These are phyloP conservation scores for Pulicaria dysenterica DNA, from an alignment of 129 eudicot species.

Conservation along the genomic window DNA sequence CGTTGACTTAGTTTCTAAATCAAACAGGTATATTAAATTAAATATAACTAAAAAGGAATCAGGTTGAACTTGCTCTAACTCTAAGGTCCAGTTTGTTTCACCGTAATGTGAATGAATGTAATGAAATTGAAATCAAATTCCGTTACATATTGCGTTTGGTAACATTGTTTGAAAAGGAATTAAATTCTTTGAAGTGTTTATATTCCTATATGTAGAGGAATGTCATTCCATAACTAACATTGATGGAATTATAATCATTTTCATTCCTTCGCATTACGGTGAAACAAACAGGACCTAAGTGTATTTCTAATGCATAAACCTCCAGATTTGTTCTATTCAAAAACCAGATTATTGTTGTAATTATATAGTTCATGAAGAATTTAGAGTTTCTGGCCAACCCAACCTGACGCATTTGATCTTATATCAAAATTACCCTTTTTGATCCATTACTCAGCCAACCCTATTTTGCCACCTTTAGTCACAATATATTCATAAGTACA, in stretches of 20 bases:
- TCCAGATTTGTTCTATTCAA: not conserved
- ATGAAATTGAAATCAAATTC: too few species aligned
- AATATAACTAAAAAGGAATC: not conserved
- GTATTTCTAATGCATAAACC: slow-evolving; percentile 6
- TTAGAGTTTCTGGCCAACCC: not conserved
- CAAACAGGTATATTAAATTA: not conserved
- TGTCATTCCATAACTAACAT: too few species aligned
- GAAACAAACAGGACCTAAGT: too few species aligned
- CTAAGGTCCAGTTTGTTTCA: too few species aligned
- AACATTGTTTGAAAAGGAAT: too few species aligned
- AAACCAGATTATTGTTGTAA: not conserved
- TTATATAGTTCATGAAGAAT: not conserved
- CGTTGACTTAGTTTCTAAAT: not conserved
- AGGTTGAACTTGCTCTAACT: not conserved
- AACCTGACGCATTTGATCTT: not conserved
- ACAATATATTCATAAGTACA: not conserved
- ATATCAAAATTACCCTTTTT: not conserved
- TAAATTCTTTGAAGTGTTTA: too few species aligned
- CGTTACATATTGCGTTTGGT: too few species aligned
- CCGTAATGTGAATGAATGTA: too few species aligned
- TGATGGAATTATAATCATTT: too few species aligned
- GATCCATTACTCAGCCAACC: not conserved
- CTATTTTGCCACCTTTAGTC: not conserved
- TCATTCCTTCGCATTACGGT: too few species aligned
- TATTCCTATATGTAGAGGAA: too few species aligned